Percentiles rank a stretch among this genome's conserved stretches.
phyloP scores from a whole-genome alignment of 768 basidiomycete genomes.

The Auricularia auricula-judae region DNA sequence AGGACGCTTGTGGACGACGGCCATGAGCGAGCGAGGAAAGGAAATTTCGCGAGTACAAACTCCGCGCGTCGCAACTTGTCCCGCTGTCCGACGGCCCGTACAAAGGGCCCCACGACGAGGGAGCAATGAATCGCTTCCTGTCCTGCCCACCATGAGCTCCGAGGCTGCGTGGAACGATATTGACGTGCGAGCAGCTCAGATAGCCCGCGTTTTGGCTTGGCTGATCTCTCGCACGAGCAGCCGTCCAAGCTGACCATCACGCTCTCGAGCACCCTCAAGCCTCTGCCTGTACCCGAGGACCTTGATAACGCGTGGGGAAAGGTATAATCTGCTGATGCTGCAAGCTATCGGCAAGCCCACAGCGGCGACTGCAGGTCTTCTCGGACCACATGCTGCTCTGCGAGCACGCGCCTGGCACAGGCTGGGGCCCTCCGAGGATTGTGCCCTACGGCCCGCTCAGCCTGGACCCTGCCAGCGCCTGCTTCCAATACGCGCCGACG shows the following conservation, averaged over 20 bases:
- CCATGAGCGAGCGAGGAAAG: no score
- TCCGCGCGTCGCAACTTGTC: no score
- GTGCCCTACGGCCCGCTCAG: conserved; percentile 53
- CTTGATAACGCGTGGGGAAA: conserved; percentile 40
- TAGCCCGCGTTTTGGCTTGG: background rate
- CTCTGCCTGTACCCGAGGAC: conserved; percentile 34
- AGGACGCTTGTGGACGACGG: no score
- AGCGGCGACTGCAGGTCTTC: conserved; percentile 29
- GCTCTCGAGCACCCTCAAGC: conserved; percentile 36
- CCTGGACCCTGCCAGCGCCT: conserved; percentile 45
- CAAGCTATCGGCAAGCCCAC: background rate
- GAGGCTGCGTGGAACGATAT: background rate
- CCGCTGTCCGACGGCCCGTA: no score
- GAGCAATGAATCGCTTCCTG: no score
- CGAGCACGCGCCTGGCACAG: conserved; percentile 15
- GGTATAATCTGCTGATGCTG: conserved; percentile 23
- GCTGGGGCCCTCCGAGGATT: conserved; percentile 66
- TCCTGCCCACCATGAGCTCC: no score
- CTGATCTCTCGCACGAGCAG: conserved; percentile 21
- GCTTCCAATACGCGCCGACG: conserved; percentile 51
- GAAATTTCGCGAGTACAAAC: no score
- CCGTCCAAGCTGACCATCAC: conserved; percentile 43
- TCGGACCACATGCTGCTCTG: conserved; percentile 72
- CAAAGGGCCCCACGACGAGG: no score
- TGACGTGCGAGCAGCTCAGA: background rate